Percentiles rank a stretch among this genome's conserved stretches.
These are phyloP conservation scores for Botrytis porri DNA, from an alignment of 2,329 filamentous ascomycete genomes.

Conservation along the genomic window DNA sequence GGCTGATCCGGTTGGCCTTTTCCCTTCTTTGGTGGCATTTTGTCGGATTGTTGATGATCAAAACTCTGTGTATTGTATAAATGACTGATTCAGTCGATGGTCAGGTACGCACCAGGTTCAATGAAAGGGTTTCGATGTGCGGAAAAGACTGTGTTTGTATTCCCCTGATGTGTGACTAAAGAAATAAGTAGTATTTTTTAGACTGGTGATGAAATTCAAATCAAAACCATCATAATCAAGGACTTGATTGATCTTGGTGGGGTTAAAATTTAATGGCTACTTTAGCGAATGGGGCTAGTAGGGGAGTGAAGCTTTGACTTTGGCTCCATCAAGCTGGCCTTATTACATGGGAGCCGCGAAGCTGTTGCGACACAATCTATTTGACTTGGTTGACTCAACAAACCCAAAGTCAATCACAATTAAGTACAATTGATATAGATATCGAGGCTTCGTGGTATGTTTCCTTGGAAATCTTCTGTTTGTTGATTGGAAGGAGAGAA, in stretches of 20 bases:
- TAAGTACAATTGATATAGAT: constrained; percentile 21
- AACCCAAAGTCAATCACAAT: not conserved
- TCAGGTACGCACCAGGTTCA: too few relatives aligned
- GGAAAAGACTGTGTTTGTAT: constrained; percentile 35
- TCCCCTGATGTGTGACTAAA: not conserved
- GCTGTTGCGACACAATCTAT: constrained; percentile 19
- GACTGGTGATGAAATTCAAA: constrained; percentile 6
- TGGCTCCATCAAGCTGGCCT: constrained; percentile 38
- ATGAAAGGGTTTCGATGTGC: constrained; percentile 12
- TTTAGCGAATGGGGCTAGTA: constrained; percentile 29
- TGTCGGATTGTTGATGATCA: constrained; percentile 39
- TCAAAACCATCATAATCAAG: constrained; percentile 23
- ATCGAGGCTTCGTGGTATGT: constrained; percentile 10
- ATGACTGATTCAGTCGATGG: not conserved
- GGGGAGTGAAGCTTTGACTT: constrained; percentile 16
- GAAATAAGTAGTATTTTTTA: constrained; percentile 7
- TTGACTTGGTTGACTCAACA: not conserved
- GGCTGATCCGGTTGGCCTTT: constrained; percentile 46
- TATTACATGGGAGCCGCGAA: constrained; percentile 22
- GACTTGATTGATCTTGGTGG: constrained; percentile 29
- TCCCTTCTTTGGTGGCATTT: constrained; percentile 69
- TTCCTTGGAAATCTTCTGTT: too few relatives aligned
- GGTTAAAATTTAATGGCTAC: constrained; percentile 28
- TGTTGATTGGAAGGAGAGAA: not conserved
- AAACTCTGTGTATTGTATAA: not conserved